Evolutionary conservation across 2,329 filamentous ascomycete genomes (phyloP), one percentile per base, ranked within the genome.

Genomic region (Phialocephala subalpina): DNA sequence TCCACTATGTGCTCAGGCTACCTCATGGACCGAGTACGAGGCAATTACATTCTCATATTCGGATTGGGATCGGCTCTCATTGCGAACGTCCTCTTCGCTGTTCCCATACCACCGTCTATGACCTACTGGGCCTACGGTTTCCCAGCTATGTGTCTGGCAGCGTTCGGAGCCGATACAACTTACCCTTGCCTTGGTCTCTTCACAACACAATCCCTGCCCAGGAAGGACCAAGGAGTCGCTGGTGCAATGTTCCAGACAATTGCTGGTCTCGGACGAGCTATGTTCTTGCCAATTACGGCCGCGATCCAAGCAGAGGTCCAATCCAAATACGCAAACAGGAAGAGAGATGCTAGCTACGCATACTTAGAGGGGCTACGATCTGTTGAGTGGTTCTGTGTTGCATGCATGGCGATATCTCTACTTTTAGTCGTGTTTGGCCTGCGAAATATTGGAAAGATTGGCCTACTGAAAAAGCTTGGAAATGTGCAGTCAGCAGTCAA

Each of bases 91-190:
- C 82, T 92, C 29, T 90, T 90, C 72, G 86, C 89, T 0, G 80
- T 87, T 0, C 88, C 89, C 0, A 90, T 92, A 49, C 82, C 87
- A 0, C 80, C 84, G 0, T 76, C 79, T 1, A 90, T 87, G 0
- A 86, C 82, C 0, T 92, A 92, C 78, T 92, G 89, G 74, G 90
- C 90, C 2, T 90, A 85, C 69, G 88, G 86, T 0, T 81, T 93
- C 22, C 85, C 85, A 1, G 88, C 89, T 9, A 92, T 92, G 86
- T 77, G 88, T 0, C 78, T 92, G 3, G 83, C 84, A 7, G 88
- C 91, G 9, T 80, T 90, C 40, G 90, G 90, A 36, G 87, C 88
- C 2, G 90, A 92, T 73, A 90, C 87, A 0, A 82, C 89, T 0
- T 91, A 87, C 81, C 89, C 90, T 0, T 86, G 85, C 4, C 78